Evolutionary conservation across 129 eudicot species (phyloP).

Genomic region (Pittosporum tobira): DNA sequence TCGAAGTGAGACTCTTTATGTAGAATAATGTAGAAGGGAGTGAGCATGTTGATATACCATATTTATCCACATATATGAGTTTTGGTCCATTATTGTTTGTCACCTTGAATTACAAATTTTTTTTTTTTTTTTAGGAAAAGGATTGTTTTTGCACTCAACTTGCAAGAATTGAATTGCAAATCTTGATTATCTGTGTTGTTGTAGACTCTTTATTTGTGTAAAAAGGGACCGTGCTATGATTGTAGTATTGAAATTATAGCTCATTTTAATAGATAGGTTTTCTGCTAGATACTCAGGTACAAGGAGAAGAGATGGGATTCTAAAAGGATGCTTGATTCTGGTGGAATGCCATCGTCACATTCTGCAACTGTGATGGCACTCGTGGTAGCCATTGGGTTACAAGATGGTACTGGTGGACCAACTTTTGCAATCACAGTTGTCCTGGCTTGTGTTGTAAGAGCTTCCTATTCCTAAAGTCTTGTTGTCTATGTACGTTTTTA

Average conservation of each 20-base stretch:
- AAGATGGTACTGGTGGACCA: conserved; percentile 46
- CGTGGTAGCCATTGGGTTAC: conserved; percentile 48
- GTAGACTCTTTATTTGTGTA: conserved; percentile 5
- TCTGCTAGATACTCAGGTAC: conserved; percentile 50
- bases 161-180: background rate
- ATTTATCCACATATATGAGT: no score
- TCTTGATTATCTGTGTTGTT: conserved; percentile 2
- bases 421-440: conserved; percentile 47
- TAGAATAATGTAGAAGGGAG: no score
- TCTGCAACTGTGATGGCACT: conserved; percentile 53
- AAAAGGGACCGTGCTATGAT: background rate
- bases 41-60: no score
- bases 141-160: no score
- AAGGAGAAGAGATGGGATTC: conserved; percentile 61
- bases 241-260: conserved; percentile 6
- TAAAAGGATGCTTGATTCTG: conserved; percentile 49
- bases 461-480: background rate
- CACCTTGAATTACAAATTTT: no score
- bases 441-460: conserved; percentile 48
- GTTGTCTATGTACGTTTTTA: background rate
- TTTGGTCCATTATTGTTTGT: no score
- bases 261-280: conserved; percentile 8
- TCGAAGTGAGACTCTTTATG: no score
- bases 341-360: conserved; percentile 73
- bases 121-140: no score